A percentile compares a stretch with the other conserved stretches of the same genome.
Evolutionary conservation across 1,284 basidiomycete genomes (phyloP).

Genomic region (Rhodotorula sp.): DNA sequence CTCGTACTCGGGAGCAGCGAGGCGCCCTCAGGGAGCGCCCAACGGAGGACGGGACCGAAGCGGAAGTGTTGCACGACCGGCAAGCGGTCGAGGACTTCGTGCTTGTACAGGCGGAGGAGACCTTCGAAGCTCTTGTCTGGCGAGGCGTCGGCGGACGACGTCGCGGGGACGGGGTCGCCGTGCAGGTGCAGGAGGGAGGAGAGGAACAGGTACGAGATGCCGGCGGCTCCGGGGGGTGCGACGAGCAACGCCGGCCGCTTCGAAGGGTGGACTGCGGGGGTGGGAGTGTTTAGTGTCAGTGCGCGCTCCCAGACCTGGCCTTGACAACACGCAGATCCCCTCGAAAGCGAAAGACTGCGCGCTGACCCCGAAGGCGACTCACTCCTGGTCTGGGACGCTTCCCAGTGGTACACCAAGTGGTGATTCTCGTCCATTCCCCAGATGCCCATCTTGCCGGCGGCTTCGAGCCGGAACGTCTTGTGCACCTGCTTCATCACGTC

Average conservation of each 20-base stretch:
- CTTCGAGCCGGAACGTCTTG: constrained; percentile 85
- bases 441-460: constrained; percentile 94
- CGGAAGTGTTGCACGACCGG: constrained; percentile 95
- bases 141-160: constrained; percentile 85
- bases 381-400: constrained; percentile 77
- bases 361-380: constrained; percentile 31
- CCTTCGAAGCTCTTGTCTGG: constrained; percentile 83
- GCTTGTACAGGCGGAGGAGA: constrained; percentile 93
- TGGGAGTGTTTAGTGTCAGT: background rate
- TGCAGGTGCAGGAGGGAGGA: constrained; percentile 71
- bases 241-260: constrained; percentile 59
- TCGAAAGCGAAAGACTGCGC: no score
- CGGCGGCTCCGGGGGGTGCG: constrained; percentile 57
- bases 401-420: constrained; percentile 72
- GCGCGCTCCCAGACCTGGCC: no score
- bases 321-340: background rate
- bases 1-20: constrained; percentile 21
- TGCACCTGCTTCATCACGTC: constrained; percentile 81
- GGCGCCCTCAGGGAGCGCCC: constrained; percentile 18
- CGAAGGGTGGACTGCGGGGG: constrained; percentile 56
- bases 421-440: constrained; percentile 96
- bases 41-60: constrained; percentile 58
- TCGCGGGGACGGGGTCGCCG: constrained; percentile 59
- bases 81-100: constrained; percentile 89
- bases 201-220: constrained; percentile 47